These are phyloP conservation scores for Phaseolus lunatus DNA, from an alignment of 306 rosid genomes.

Conservation along the genomic window DNA sequence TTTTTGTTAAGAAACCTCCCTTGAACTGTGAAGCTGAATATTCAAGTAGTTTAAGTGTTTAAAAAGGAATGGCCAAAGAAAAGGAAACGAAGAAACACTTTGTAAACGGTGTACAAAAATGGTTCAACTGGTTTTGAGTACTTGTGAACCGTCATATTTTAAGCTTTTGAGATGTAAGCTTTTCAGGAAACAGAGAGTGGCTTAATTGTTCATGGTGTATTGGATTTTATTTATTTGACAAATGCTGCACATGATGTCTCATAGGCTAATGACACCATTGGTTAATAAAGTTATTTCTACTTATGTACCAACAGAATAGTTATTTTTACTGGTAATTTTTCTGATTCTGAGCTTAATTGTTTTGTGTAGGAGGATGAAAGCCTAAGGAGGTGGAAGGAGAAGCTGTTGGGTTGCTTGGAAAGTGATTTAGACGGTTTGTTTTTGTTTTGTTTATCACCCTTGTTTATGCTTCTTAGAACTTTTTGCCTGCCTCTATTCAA, in stretches of 20 bases:
- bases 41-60: not conserved
- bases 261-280: conserved; percentile 12
- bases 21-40: not conserved
- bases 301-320: not conserved
- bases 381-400: conserved; percentile 98
- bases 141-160: conserved; percentile 4
- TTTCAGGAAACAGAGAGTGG: not conserved
- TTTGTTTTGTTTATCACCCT: not conserved
- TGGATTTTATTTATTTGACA: not conserved
- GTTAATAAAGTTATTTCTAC: not conserved
- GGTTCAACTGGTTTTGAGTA: not conserved
- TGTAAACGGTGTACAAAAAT: not conserved
- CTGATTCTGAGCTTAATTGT: conserved; percentile 41
- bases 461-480: conserved; percentile 25
- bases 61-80: not conserved
- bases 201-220: not conserved
- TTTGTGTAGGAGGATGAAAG: conserved; percentile 87
- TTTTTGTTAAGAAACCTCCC: conserved; percentile 9
- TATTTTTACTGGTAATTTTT: not conserved
- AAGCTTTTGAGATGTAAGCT: not conserved
- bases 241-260: conserved; percentile 25
- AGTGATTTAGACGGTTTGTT: conserved; percentile 78
- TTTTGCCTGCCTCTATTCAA: conserved; percentile 36
- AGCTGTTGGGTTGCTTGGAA: conserved; percentile 92
- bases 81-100: not conserved